phyloP scores from a whole-genome alignment of 345 rosid species.

The Ceriops tagal region DNA sequence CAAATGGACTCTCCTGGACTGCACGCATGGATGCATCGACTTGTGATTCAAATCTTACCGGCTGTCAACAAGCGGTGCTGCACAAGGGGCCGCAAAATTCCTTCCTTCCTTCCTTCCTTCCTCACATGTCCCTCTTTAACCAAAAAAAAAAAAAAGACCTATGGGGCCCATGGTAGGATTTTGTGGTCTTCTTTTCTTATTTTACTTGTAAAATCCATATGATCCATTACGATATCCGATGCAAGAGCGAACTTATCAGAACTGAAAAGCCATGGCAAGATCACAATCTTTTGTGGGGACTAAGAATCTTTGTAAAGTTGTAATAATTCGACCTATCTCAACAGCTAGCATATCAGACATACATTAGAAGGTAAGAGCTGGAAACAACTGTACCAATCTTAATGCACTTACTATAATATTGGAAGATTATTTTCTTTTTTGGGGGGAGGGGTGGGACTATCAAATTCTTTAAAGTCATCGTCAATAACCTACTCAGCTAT shows the following conservation, averaged over 20 bases:
- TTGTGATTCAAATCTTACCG: no score
- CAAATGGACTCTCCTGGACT: no score
- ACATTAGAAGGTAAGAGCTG: not conserved
- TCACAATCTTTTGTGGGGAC: slow-evolving; percentile 15
- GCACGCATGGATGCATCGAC: no score
- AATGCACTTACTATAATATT: not conserved
- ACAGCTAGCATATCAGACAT: not conserved
- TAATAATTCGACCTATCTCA: not conserved
- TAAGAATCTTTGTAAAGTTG: not conserved
- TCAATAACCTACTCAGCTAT: not conserved
- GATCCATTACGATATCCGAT: not conserved
- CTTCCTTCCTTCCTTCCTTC: no score
- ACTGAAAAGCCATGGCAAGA: not conserved
- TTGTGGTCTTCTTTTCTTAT: no score
- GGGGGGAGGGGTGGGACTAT: not conserved
- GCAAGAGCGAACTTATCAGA: not conserved
- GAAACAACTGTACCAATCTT: not conserved
- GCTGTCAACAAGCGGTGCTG: no score
- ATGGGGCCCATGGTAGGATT: no score
- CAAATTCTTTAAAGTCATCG: not conserved
- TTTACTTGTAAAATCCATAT: not conserved
- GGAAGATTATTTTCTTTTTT: not conserved
- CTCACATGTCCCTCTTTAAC: no score
- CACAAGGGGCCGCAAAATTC: no score
- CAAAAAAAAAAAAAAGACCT: fast-evolving